Percentiles rank a stretch among this genome's conserved stretches.
Evolutionary conservation across 768 basidiomycete genomes (phyloP).

Genomic region (Leucocoprinus leucothites): DNA sequence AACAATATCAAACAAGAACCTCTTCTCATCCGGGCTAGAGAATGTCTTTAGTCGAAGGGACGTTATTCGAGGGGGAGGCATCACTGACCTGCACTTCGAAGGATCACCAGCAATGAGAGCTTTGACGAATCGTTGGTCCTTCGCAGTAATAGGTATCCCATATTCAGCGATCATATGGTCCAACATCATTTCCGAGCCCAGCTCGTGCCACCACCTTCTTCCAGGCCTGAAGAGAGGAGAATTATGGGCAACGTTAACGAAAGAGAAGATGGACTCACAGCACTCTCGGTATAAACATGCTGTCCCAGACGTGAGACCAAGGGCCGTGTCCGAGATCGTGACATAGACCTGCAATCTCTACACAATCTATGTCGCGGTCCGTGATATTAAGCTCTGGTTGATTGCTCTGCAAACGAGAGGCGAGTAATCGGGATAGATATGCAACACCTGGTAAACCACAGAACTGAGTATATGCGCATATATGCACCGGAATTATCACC

Average conservation of each 20-base stretch:
- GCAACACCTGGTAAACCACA: slow-evolving; percentile 57
- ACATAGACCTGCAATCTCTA: slow-evolving; percentile 77
- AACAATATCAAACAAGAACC: slow-evolving; percentile 81
- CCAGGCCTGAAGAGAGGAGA: slow-evolving; percentile 34
- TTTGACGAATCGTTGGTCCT: slow-evolving; percentile 64
- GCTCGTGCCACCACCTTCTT: slow-evolving; percentile 68
- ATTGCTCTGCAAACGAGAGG: slow-evolving; percentile 46
- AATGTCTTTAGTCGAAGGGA: background rate
- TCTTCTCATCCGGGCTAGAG: slow-evolving; percentile 48
- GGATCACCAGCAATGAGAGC: slow-evolving; percentile 73
- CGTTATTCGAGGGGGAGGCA: background rate
- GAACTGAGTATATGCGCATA: slow-evolving; percentile 1
- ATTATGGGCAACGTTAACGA: background rate
- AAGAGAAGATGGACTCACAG: slow-evolving; percentile 37
- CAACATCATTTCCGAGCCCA: slow-evolving; percentile 82
- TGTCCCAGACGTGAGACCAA: slow-evolving; percentile 85
- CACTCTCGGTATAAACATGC: slow-evolving; percentile 62
- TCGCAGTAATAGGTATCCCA: slow-evolving; percentile 40
- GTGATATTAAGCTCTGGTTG: slow-evolving; percentile 68
- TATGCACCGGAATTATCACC: slow-evolving; percentile 9
- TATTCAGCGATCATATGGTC: slow-evolving; percentile 62
- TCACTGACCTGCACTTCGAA: slow-evolving; percentile 46
- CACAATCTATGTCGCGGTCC: slow-evolving; percentile 69
- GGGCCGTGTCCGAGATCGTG: slow-evolving; percentile 88
- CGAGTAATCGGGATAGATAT: slow-evolving; percentile 65